Percentiles rank a stretch among this genome's conserved stretches.
Evolutionary conservation across 306 rosid genomes (phyloP).

Genomic region (Vigna trinervia): DNA sequence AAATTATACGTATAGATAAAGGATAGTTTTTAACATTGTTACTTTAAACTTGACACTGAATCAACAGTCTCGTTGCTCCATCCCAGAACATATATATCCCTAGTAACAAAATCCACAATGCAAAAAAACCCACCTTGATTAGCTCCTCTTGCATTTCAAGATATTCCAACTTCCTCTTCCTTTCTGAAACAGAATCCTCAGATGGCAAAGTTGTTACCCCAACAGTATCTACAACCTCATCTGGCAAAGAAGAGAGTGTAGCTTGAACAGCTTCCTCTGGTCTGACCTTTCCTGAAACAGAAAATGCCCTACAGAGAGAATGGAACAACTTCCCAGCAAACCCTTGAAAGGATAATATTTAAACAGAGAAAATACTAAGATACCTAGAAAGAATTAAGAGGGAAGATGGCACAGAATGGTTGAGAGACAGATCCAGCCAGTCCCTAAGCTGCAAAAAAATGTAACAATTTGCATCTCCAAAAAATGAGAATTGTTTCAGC

Average conservation of each 20-base stretch:
- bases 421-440: conserved; percentile 93
- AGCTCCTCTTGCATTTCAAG: conserved; percentile 89
- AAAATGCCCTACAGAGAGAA: conserved; percentile 67
- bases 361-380: conserved; percentile 34
- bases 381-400: conserved; percentile 93
- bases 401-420: conserved; percentile 82
- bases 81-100: conserved; percentile 16
- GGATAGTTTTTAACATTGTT: not conserved
- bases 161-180: conserved; percentile 83
- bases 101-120: conserved; percentile 6
- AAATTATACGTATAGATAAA: not conserved
- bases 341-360: conserved; percentile 8
- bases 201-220: conserved; percentile 78
- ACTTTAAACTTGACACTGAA: not conserved
- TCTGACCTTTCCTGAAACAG: conserved; percentile 71
- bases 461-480: conserved; percentile 12
- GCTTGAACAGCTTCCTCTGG: conserved; percentile 86
- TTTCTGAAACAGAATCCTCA: conserved; percentile 83
- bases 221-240: conserved; percentile 88
- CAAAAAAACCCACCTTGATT: conserved; percentile 64
- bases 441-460: conserved; percentile 69
- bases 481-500: conserved; percentile 16
- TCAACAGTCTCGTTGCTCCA: not conserved
- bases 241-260: conserved; percentile 83
- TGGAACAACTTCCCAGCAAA: conserved; percentile 32